Conservation (phyloP, 2,329 filamentous ascomycete species). For the Neofusicoccum ribis region DNA sequence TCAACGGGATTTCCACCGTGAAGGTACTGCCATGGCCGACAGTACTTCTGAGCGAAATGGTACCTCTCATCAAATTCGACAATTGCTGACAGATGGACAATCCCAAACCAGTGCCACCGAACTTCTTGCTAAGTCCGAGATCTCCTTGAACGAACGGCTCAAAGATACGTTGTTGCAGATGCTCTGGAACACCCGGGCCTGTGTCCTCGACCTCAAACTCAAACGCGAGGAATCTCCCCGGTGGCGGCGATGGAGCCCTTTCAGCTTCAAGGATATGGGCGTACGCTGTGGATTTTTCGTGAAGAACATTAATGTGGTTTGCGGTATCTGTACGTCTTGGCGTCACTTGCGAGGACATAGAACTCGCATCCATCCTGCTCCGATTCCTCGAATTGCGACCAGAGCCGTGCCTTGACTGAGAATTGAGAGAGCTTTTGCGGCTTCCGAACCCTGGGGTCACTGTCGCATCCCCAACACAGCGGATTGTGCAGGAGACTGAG, state of each 20-base stretch:
- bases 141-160: slow-evolving; percentile 96
- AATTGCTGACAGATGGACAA: slow-evolving; percentile 88
- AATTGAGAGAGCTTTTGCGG: slow-evolving; percentile 48
- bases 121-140: slow-evolving; percentile 83
- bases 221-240: slow-evolving; percentile 70
- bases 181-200: slow-evolving; percentile 78
- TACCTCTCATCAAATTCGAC: slow-evolving; percentile 78
- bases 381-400: slow-evolving; percentile 35
- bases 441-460: slow-evolving; percentile 31
- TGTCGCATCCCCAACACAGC: slow-evolving; percentile 59
- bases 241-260: slow-evolving; percentile 47
- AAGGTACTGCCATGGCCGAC: slow-evolving; percentile 77
- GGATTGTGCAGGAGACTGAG: slow-evolving; percentile 73
- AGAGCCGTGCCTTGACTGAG: slow-evolving; percentile 39
- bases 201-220: slow-evolving; percentile 89
- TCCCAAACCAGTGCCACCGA: slow-evolving; percentile 83
- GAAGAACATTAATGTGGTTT: slow-evolving; percentile 45
- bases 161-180: slow-evolving; percentile 80
- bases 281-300: slow-evolving; percentile 39
- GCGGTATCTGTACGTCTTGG: slow-evolving; percentile 41
- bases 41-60: slow-evolving; percentile 69
- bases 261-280: slow-evolving; percentile 38
- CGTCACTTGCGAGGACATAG: slow-evolving; percentile 25
- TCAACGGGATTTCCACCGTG: slow-evolving; percentile 77
- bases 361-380: slow-evolving; percentile 31